Percentiles rank a stretch among this genome's conserved stretches.
These are phyloP conservation scores for Margaritispora aquatica DNA, from an alignment of 495 filamentous ascomycete genomes.

Conservation along the genomic window DNA sequence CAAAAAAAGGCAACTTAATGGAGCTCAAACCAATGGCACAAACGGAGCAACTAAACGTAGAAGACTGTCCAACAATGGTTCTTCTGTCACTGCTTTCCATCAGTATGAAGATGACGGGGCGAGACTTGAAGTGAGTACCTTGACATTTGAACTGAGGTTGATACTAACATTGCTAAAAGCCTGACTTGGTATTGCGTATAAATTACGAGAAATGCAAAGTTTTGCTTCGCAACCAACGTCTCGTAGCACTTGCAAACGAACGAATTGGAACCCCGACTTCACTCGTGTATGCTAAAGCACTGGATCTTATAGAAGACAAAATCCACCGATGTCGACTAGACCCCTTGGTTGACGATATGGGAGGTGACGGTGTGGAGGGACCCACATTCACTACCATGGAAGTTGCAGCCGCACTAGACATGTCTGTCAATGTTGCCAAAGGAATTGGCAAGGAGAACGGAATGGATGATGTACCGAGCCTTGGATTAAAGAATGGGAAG, in stretches of 20 bases:
- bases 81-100: slow-evolving; percentile 20
- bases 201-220: slow-evolving; percentile 84
- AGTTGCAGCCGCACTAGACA: slow-evolving; percentile 38
- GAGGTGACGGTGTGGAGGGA: slow-evolving; percentile 32
- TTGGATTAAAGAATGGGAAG: slow-evolving; percentile 32
- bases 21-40: slow-evolving; percentile 9
- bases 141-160: not conserved
- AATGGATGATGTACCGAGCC: slow-evolving; percentile 24
- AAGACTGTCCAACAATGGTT: slow-evolving; percentile 35
- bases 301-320: slow-evolving; percentile 62
- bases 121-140: slow-evolving; percentile 35
- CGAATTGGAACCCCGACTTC: slow-evolving; percentile 58
- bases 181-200: slow-evolving; percentile 62
- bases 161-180: slow-evolving; percentile 31
- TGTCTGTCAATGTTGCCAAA: slow-evolving; percentile 31
- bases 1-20: slow-evolving; percentile 18
- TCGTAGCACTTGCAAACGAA: slow-evolving; percentile 55
- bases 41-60: slow-evolving; percentile 34
- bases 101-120: slow-evolving; percentile 31
- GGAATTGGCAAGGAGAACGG: slow-evolving; percentile 23
- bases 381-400: slow-evolving; percentile 39
- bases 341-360: slow-evolving; percentile 42
- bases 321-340: slow-evolving; percentile 55
- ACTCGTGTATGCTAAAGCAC: slow-evolving; percentile 67
- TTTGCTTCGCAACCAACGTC: slow-evolving; percentile 68